Evolutionary conservation across 495 filamentous ascomycete species (phyloP), one percentile per base, ranked within the genome.

Genomic region (Letharia lupina): DNA sequence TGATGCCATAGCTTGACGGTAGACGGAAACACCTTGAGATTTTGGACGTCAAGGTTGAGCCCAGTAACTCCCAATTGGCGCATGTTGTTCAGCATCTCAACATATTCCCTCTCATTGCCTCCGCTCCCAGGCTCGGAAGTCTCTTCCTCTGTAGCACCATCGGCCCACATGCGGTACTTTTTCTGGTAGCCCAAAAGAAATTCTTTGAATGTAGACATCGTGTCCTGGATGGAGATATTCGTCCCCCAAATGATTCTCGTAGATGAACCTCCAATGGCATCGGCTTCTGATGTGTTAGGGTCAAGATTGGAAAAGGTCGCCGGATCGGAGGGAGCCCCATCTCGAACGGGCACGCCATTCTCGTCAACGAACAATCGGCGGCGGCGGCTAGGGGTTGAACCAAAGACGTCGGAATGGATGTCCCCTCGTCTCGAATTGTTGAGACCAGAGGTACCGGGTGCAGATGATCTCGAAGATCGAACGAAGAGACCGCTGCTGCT

Each of bases 1-100:
- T 98, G 95, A 74, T 96, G 91, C 90, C 92, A 99, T 62, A 99
- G 80, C 75, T 97, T 96, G 67, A 87, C 77, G 0, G 94, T 97
- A 12, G 91, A 84, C 4, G 95, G 95, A 77, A 96, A 99, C 35
- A 91, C 82, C 74, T 93, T 96, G 67, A 99, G 84, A 71, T 98
- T 96, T 65, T 84, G 85, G 60, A 88, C 84, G 75, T 99, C 91
- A 12, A 99, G 78, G 72, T 96, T 96, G 60, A 98, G 81, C 67
- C 87, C 87, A 54, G 83, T 89, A 54, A 90, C 82, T 58, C 92
- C 93, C 0, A 97, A 83, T 57, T 89, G 83, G 45, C 91, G 83
- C 92, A 99, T 96, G 62, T 88, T 89, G 75, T 92, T 87, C 77
- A 98, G 79, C 79, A 93, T 88, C 48, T 88, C 84, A 67, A 92